Evolutionary conservation across 805 yeast species (phyloP).

Genomic region (Millerago galiae): DNA sequence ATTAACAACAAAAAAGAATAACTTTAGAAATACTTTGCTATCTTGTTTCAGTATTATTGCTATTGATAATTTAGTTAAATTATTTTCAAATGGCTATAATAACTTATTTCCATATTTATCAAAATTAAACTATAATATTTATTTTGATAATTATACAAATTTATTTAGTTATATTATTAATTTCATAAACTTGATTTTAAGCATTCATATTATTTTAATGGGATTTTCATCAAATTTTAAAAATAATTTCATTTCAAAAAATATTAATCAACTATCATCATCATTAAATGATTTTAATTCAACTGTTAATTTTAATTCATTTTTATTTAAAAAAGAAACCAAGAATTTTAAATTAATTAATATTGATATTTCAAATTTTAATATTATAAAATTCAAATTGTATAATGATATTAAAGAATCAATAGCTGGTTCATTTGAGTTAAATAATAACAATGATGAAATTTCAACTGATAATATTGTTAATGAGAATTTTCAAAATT

Average conservation of each 20-base stretch:
- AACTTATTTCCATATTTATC: constrained; percentile 20
- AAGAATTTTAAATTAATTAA: constrained; percentile 10
- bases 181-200: constrained; percentile 15
- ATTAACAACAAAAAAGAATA: constrained; percentile 14
- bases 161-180: constrained; percentile 6
- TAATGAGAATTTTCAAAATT: constrained; percentile 21
- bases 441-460: constrained; percentile 4
- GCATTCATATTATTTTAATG: constrained; percentile 21
- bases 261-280: constrained; percentile 19
- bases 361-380: constrained; percentile 10
- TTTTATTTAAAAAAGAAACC: constrained; percentile 6
- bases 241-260: constrained; percentile 20
- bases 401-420: neutral
- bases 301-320: constrained; percentile 7
- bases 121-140: constrained; percentile 4
- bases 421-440: constrained; percentile 4
- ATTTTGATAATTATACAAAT: constrained; percentile 1
- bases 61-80: constrained; percentile 13
- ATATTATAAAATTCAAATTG: neutral
- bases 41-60: constrained; percentile 8
- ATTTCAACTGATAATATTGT: constrained; percentile 20
- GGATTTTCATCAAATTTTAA: constrained; percentile 20
- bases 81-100: neutral
- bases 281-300: constrained; percentile 3
- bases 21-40: constrained; percentile 6